phyloP scores from a whole-genome alignment of 2,329 filamentous ascomycete species.

The Ambrosiella xylebori region DNA sequence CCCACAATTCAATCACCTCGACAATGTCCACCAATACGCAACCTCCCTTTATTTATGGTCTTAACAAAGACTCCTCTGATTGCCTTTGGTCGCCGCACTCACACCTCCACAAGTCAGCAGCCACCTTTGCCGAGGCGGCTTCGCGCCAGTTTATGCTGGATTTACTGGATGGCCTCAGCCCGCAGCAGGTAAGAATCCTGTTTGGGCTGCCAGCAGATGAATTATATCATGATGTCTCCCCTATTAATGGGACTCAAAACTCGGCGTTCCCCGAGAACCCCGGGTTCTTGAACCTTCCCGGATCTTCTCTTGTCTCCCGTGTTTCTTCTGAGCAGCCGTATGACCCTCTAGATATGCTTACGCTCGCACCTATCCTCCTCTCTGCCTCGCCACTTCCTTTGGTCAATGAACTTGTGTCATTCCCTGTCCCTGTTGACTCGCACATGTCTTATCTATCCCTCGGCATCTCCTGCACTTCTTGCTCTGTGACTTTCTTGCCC shows the following conservation, averaged over 20 bases:
- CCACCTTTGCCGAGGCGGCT: constrained; percentile 5
- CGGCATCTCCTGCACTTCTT: constrained; percentile 11
- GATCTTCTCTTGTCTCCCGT: not conserved
- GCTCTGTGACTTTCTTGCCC: constrained; percentile 5
- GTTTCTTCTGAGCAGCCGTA: not conserved
- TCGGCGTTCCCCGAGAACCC: not conserved
- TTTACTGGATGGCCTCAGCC: constrained; percentile 9
- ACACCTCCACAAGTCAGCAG: constrained; percentile 6
- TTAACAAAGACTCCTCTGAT: constrained; percentile 14
- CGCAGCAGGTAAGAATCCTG: constrained; percentile 10
- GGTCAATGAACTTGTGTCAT: not conserved
- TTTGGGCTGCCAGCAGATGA: constrained; percentile 6
- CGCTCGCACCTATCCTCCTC: constrained; percentile 7
- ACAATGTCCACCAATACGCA: not conserved
- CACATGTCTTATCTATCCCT: constrained; percentile 11
- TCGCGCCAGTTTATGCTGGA: constrained; percentile 9
- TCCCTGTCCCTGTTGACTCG: constrained; percentile 10
- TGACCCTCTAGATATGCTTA: constrained; percentile 8
- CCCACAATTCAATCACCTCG: not conserved
- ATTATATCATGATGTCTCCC: not conserved
- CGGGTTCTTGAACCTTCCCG: not conserved
- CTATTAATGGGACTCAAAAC: not conserved
- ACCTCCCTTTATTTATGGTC: constrained; percentile 1
- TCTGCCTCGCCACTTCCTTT: constrained; percentile 1
- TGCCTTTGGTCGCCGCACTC: constrained; percentile 13